A percentile compares a stretch with the other conserved stretches of the same genome.
Conservation (phyloP, 202 grass and related monocot genomes). For the Panicum virgatum region DNA sequence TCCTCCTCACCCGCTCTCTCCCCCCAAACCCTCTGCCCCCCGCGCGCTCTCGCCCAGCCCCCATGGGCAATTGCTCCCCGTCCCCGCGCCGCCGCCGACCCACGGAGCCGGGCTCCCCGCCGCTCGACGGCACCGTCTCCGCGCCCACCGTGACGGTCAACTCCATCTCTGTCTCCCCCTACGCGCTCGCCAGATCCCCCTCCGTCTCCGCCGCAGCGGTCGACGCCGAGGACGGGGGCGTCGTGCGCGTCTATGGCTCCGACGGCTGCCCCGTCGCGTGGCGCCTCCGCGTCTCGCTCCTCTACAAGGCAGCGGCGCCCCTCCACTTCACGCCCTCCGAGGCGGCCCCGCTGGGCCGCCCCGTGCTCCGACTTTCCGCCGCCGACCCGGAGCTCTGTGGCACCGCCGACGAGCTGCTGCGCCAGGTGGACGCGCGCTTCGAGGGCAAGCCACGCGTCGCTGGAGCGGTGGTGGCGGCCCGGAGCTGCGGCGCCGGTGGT, state of each 20-base stretch:
- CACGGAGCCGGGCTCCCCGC: slow-evolving; percentile 27
- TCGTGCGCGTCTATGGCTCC: slow-evolving; percentile 78
- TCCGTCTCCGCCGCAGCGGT: slow-evolving; percentile 30
- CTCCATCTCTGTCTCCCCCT: slow-evolving; percentile 35
- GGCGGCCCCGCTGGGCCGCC: slow-evolving; percentile 71
- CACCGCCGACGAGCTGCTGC: slow-evolving; percentile 61
- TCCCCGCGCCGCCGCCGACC: slow-evolving; percentile 53
- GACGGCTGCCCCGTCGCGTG: slow-evolving; percentile 79
- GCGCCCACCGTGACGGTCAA: background rate
- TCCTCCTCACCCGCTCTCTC: no score
- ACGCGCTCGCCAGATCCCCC: slow-evolving; percentile 49
- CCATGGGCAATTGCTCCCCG: slow-evolving; percentile 61
- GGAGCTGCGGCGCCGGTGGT: no score
- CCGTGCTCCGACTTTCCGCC: slow-evolving; percentile 70
- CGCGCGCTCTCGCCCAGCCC: background rate
- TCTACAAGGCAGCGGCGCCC: slow-evolving; percentile 82
- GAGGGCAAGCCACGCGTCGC: slow-evolving; percentile 52
- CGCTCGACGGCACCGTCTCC: background rate
- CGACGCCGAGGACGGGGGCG: slow-evolving; percentile 23
- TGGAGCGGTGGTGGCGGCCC: no score
- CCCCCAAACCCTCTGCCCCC: background rate
- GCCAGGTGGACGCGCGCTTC: slow-evolving; percentile 72
- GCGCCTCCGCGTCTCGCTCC: slow-evolving; percentile 76
- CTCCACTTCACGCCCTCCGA: slow-evolving; percentile 80
- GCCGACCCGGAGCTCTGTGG: slow-evolving; percentile 70